Percentiles rank a stretch among this genome's conserved stretches.
phyloP scores from a whole-genome alignment of 495 filamentous ascomycete genomes.

The Tuber melanosporum region DNA sequence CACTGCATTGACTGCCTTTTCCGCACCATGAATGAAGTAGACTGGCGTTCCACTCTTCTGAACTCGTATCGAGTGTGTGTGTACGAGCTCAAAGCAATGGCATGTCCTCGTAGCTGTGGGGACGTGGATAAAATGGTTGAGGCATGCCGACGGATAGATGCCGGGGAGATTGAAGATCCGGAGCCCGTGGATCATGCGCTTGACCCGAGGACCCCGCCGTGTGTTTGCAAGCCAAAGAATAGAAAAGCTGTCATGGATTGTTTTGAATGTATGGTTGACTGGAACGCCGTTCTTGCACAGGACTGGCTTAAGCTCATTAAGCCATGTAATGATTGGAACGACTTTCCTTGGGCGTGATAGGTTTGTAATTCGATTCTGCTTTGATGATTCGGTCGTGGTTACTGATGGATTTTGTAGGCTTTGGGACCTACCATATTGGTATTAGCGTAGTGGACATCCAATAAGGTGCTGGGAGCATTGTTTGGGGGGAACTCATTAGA shows the following conservation, averaged over 20 bases:
- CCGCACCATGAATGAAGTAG: slow-evolving; percentile 11
- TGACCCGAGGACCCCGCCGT: slow-evolving; percentile 1
- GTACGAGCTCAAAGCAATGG: slow-evolving; percentile 6
- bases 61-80: slow-evolving; percentile 3
- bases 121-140: not conserved
- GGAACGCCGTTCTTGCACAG: not conserved
- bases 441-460: not conserved
- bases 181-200: not conserved
- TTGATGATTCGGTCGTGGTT: not conserved
- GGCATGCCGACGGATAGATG: slow-evolving; percentile 7
- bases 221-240: not conserved
- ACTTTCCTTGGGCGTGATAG: not conserved
- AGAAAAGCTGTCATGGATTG: slow-evolving; percentile 1
- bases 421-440: not conserved
- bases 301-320: not conserved
- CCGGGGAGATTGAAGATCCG: not conserved
- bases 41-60: slow-evolving; percentile 5
- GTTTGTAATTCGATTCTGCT: not conserved
- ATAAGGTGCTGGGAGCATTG: not conserved
- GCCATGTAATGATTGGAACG: not conserved
- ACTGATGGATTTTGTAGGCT: not conserved
- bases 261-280: not conserved
- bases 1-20: slow-evolving; percentile 27
- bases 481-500: not conserved
- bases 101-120: slow-evolving; percentile 4